phyloP scores from a whole-genome alignment of 805 yeast species.

The Scheffersomyces amazonensis region DNA sequence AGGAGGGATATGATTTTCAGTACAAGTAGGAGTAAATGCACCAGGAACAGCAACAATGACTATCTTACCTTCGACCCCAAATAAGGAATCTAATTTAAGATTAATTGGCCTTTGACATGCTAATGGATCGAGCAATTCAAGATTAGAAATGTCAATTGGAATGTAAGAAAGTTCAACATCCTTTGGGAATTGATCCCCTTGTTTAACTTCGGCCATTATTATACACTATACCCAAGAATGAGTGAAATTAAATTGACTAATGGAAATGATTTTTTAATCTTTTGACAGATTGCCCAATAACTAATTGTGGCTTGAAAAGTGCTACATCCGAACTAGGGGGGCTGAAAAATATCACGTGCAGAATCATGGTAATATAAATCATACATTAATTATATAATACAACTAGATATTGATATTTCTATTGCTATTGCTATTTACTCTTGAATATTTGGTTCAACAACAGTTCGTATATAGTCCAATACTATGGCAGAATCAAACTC shows the following conservation, averaged over 20 bases:
- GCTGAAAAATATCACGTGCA: no score
- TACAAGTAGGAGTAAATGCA: constrained; percentile 44
- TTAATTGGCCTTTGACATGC: constrained; percentile 34
- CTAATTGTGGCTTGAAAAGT: no score
- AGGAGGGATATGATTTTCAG: constrained; percentile 43
- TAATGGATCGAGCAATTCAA: constrained; percentile 23
- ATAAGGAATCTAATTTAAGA: constrained; percentile 28
- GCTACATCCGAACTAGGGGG: no score
- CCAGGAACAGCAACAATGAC: constrained; percentile 42
- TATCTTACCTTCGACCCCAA: constrained; percentile 19
- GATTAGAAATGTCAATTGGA: constrained; percentile 31
- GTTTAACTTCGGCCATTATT: no score
- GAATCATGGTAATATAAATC: no score
- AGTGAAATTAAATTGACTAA: no score
- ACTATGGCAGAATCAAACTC: constrained; percentile 14
- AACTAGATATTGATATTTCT: neutral
- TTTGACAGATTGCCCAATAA: no score
- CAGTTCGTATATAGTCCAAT: constrained; percentile 19
- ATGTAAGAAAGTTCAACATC: constrained; percentile 33
- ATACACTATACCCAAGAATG: no score
- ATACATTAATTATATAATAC: neutral
- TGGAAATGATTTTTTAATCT: no score
- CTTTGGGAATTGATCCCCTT: constrained; percentile 33
- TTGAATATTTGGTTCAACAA: constrained; percentile 15
- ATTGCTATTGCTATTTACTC: neutral